Conservation (phyloP, 78 protist species). For the Trichosphaerium sp. region DNA sequence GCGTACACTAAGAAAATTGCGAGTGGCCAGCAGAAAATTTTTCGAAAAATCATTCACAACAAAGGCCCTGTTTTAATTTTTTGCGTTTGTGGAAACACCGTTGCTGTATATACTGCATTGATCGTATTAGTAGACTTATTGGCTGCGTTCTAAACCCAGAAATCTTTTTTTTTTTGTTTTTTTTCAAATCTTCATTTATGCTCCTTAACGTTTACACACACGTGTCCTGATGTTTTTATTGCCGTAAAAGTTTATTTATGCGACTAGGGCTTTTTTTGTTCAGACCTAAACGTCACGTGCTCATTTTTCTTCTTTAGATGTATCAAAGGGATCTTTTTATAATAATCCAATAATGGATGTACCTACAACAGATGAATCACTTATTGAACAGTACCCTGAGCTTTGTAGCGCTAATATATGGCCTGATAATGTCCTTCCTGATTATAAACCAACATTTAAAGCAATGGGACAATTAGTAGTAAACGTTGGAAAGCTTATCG, state of each 20-base stretch:
- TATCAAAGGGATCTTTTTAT: slow-evolving; percentile 41
- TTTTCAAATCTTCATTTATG: slow-evolving; percentile 5
- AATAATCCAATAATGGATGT: slow-evolving; percentile 53
- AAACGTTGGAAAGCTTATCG: background rate
- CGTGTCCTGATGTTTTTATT: background rate
- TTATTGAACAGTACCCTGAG: slow-evolving; percentile 36
- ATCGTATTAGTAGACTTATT: too few species aligned
- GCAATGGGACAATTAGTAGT: slow-evolving; percentile 36
- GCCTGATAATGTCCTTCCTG: slow-evolving; percentile 51
- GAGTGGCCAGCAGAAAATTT: too few species aligned
- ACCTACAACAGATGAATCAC: slow-evolving; percentile 34
- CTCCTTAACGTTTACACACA: background rate
- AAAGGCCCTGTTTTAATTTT: too few species aligned
- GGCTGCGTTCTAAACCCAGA: too few species aligned
- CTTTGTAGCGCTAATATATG: slow-evolving; percentile 46
- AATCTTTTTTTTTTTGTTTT: slow-evolving; percentile 38
- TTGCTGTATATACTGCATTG: too few species aligned
- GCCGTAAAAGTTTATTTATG: background rate
- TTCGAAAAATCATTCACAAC: too few species aligned
- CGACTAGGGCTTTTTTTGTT: background rate
- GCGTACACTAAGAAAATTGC: too few species aligned
- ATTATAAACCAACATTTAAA: slow-evolving; percentile 26
- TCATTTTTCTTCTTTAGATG: background rate
- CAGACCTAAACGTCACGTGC: background rate
- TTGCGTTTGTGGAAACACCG: too few species aligned